Conservation (phyloP, 306 rosid species). For the Betula pendula region DNA sequence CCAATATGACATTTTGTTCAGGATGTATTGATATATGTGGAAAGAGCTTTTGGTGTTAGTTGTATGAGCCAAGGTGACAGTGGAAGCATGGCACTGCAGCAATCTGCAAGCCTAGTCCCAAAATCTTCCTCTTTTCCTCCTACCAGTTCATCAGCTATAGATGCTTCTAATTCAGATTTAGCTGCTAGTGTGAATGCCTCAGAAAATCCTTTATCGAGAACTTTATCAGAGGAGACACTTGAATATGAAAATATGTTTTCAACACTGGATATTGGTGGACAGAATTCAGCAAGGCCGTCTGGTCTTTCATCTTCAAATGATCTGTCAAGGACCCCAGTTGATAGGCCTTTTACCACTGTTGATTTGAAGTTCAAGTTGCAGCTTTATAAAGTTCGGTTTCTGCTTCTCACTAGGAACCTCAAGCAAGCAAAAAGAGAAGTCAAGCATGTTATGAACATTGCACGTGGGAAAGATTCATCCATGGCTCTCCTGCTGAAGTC, state of each 20-base stretch:
- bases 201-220: conserved; percentile 64
- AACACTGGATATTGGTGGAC: conserved; percentile 65
- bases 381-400: conserved; percentile 88
- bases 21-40: conserved; percentile 89
- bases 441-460: conserved; percentile 91
- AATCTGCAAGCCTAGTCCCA: conserved; percentile 51
- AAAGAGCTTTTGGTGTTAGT: conserved; percentile 79
- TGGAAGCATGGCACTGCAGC: conserved; percentile 58
- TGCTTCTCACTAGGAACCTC: conserved; percentile 82
- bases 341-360: conserved; percentile 63
- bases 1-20: conserved; percentile 30
- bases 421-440: conserved; percentile 97
- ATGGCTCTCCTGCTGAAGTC: conserved; percentile 97
- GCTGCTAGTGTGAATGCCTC: conserved; percentile 59
- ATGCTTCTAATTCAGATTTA: conserved; percentile 67
- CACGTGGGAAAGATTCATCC: conserved; percentile 84
- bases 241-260: conserved; percentile 69
- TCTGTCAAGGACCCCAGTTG: conserved; percentile 60
- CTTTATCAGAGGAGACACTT: conserved; percentile 75
- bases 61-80: conserved; percentile 63
- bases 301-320: conserved; percentile 61
- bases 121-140: conserved; percentile 64
- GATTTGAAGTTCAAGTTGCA: conserved; percentile 92
- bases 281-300: conserved; percentile 58
- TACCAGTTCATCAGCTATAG: conserved; percentile 52